Percentiles rank a stretch among this genome's conserved stretches.
These are phyloP conservation scores for Lachnellula willkommii DNA, from an alignment of 2,329 filamentous ascomycete genomes.

Conservation along the genomic window DNA sequence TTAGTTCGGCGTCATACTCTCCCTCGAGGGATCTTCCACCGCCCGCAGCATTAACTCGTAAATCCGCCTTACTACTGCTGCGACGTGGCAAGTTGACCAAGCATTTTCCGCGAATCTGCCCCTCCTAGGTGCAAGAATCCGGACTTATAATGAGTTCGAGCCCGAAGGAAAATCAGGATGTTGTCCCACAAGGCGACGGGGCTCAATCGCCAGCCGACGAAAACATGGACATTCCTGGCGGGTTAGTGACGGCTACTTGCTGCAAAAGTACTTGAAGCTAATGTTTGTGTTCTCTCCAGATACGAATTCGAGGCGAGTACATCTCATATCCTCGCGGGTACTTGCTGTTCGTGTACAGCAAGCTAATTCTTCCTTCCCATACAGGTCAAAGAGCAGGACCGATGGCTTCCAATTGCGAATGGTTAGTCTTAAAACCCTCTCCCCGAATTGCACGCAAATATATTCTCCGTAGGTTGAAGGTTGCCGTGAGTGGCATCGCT, in stretches of 20 bases:
- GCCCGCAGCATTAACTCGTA: too few relatives aligned
- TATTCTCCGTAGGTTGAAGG: conserved; percentile 26
- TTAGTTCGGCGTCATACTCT: too few relatives aligned
- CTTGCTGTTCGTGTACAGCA: not conserved
- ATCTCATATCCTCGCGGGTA: not conserved
- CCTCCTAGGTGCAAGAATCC: not conserved
- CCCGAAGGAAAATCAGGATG: not conserved
- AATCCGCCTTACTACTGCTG: not conserved
- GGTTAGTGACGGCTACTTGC: not conserved
- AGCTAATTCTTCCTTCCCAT: not conserved
- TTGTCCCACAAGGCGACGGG: not conserved
- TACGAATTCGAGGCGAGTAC: not conserved
- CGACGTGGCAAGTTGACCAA: not conserved
- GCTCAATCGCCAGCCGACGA: not conserved
- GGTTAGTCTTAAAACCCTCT: conserved; percentile 62
- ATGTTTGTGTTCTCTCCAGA: not conserved
- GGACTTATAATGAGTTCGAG: too few relatives aligned
- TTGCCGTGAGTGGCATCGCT: conserved; percentile 44
- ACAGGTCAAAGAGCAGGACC: conserved; percentile 46
- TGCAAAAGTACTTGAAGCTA: not conserved
- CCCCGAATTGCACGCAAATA: conserved; percentile 46
- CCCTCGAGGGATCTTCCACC: too few relatives aligned
- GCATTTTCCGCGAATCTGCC: not conserved
- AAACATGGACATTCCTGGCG: not conserved
- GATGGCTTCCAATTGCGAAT: conserved; percentile 99